Conservation (phyloP, 495 filamentous ascomycete species). For the Penicillium lividum region DNA sequence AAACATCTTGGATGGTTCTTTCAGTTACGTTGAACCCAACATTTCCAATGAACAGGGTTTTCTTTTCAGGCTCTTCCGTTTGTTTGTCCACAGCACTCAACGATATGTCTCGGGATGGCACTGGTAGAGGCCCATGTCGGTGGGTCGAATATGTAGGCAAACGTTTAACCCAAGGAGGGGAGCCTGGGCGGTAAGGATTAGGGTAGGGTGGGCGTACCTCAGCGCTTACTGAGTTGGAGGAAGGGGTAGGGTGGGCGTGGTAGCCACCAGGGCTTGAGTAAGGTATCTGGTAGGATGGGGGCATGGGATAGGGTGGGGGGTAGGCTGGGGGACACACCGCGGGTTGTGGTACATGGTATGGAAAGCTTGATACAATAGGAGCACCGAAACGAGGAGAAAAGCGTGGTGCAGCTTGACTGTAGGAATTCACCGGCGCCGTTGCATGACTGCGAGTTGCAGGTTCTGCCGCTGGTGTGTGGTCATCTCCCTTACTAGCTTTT, state of each 20-base stretch:
- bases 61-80: constrained; percentile 49
- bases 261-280: neutral
- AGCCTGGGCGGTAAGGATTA: too few relatives aligned
- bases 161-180: neutral
- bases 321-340: neutral
- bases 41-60: constrained; percentile 92
- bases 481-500: neutral
- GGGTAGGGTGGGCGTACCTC: too few relatives aligned
- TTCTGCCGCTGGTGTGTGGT: neutral
- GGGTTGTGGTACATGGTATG: neutral
- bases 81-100: neutral
- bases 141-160: neutral
- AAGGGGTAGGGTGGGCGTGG: neutral
- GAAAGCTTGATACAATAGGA: neutral
- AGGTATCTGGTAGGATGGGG: neutral
- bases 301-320: neutral
- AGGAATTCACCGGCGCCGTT: neutral
- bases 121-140: neutral
- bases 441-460: neutral
- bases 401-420: neutral
- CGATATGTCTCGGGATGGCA: neutral
- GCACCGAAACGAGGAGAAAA: neutral
- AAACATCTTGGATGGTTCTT: constrained; percentile 69
- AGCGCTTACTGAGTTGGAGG: neutral
- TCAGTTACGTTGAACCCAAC: constrained; percentile 80